Conservation (phyloP, 1,284 basidiomycete genomes). For the Sparassis latifolia region DNA sequence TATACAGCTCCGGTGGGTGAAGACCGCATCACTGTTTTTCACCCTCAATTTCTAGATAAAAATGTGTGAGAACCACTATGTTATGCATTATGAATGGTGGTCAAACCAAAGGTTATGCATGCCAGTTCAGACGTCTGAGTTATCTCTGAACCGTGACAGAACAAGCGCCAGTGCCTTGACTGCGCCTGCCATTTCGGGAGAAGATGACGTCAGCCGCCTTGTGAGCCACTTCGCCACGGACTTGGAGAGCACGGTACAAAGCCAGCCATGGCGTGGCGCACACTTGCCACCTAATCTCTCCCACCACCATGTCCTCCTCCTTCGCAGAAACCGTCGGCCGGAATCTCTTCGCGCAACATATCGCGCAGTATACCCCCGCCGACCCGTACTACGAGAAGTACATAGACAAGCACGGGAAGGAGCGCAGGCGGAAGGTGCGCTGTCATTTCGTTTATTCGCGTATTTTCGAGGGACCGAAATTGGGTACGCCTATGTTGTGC, state of each 20-base stretch:
- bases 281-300: background rate
- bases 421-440: constrained; percentile 64
- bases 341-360: constrained; percentile 55
- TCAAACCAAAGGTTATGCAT: too few species aligned
- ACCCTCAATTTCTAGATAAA: too few species aligned
- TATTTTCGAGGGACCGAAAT: background rate
- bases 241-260: background rate
- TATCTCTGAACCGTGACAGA: too few species aligned
- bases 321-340: constrained; percentile 43
- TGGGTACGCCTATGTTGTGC: background rate
- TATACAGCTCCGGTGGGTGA: too few species aligned
- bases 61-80: too few species aligned
- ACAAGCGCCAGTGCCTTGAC: too few species aligned
- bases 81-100: too few species aligned
- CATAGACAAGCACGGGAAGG: constrained; percentile 57
- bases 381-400: constrained; percentile 83
- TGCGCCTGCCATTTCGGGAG: too few species aligned
- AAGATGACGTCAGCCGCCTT: too few species aligned
- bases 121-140: too few species aligned
- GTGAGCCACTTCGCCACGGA: too few species aligned
- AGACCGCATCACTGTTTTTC: too few species aligned
- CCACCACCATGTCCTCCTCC: constrained; percentile 27
- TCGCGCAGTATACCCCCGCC: constrained; percentile 59
- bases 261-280: background rate
- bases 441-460: background rate